A percentile compares a stretch with the other conserved stretches of the same genome.
These are phyloP conservation scores for Tuber microsphaerosporum DNA, from an alignment of 495 filamentous ascomycete species.

Conservation along the genomic window DNA sequence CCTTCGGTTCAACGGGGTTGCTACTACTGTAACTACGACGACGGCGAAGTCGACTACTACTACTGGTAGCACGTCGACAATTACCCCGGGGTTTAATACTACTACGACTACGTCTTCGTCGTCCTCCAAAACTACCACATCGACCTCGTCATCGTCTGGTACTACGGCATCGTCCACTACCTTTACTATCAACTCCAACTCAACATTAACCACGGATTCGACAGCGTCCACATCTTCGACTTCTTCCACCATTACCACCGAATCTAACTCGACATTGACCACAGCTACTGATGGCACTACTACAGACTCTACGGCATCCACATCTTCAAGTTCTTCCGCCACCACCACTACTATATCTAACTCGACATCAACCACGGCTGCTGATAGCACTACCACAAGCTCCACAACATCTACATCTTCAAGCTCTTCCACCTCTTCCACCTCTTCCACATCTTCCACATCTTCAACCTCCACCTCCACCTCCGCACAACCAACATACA, in stretches of 20 bases:
- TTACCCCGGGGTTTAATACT: not conserved
- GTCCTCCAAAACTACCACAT: not conserved
- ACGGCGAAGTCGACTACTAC: conserved; percentile 7
- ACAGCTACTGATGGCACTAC: conserved; percentile 10
- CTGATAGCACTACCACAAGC: conserved; percentile 11
- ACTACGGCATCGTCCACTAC: not conserved
- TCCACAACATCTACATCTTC: conserved; percentile 10
- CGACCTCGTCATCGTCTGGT: not conserved
- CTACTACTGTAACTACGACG: conserved; percentile 12
- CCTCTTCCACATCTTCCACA: conserved; percentile 25
- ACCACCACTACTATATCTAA: not conserved
- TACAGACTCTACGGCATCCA: not conserved
- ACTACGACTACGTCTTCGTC: not conserved
- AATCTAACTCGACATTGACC: not conserved
- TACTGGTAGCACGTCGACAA: not conserved
- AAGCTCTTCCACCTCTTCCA: conserved; percentile 16
- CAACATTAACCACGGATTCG: not conserved
- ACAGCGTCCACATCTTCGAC: conserved; percentile 10
- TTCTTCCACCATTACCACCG: not conserved
- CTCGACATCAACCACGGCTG: not conserved
- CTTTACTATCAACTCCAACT: not conserved
- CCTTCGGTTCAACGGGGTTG: conserved; percentile 9
- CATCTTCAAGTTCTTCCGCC: conserved; percentile 29
- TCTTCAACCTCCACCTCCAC: conserved; percentile 20
- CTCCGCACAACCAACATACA: conserved; percentile 10